Evolutionary conservation across 2,329 filamentous ascomycete species (phyloP).

Genomic region (Domatiomyces catenatus): DNA sequence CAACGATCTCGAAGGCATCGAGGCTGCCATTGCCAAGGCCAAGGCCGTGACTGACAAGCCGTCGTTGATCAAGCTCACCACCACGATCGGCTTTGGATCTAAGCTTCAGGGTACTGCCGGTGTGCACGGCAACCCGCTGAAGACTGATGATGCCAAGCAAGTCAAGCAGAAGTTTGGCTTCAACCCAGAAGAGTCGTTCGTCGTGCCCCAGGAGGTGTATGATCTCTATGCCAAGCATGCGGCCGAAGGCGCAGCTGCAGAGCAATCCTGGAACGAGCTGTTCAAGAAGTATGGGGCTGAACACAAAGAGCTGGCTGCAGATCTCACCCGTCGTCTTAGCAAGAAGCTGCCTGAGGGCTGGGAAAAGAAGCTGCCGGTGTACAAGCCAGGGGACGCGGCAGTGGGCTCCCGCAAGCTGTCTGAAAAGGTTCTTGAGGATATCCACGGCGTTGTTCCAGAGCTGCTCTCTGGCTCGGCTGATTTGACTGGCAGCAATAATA

Average conservation of each 20-base stretch:
- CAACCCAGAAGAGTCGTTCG: conserved; percentile 84
- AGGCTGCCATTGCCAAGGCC: conserved; percentile 71
- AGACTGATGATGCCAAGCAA: conserved; percentile 83
- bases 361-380: conserved; percentile 84
- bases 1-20: conserved; percentile 71
- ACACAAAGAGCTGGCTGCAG: conserved; percentile 62
- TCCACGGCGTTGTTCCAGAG: conserved; percentile 71
- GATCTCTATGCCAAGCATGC: conserved; percentile 76
- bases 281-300: conserved; percentile 71
- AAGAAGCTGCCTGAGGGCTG: conserved; percentile 86
- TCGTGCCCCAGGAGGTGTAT: conserved; percentile 87
- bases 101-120: conserved; percentile 82
- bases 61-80: conserved; percentile 88
- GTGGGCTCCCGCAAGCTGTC: conserved; percentile 92
- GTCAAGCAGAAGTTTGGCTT: conserved; percentile 94
- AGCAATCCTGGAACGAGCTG: conserved; percentile 91
- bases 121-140: conserved; percentile 91
- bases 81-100: conserved; percentile 94
- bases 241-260: conserved; percentile 69
- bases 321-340: conserved; percentile 64
- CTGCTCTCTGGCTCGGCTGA: conserved; percentile 92
- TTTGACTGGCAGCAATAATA: conserved; percentile 97
- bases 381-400: conserved; percentile 71
- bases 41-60: conserved; percentile 91
- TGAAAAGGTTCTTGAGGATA: conserved; percentile 78